Evolutionary conservation across 2,329 filamentous ascomycete genomes (phyloP).

Genomic region (Scleromitrula shiraiana): DNA sequence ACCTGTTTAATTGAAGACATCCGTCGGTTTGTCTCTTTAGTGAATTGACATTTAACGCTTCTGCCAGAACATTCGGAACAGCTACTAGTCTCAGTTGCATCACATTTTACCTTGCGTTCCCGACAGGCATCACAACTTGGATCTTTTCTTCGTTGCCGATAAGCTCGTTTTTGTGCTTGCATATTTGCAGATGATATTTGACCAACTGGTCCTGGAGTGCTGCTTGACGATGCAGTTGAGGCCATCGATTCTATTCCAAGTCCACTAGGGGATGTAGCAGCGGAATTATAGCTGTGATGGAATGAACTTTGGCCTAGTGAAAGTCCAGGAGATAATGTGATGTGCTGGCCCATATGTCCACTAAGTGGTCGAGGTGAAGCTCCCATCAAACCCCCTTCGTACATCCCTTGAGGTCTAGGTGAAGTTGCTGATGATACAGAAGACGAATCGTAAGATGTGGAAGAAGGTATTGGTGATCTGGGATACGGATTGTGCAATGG

Average conservation of each 20-base stretch:
- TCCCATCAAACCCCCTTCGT: slow-evolving; percentile 45
- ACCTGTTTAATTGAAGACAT: slow-evolving; percentile 99
- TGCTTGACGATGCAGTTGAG: slow-evolving; percentile 49
- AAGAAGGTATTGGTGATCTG: slow-evolving; percentile 54
- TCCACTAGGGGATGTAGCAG: slow-evolving; percentile 26
- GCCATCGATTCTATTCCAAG: slow-evolving; percentile 51
- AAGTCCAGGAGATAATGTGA: slow-evolving; percentile 44
- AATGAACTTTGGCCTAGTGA: slow-evolving; percentile 29
- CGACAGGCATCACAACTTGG: slow-evolving; percentile 95
- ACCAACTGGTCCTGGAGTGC: slow-evolving; percentile 42
- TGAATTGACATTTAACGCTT: slow-evolving; percentile 97
- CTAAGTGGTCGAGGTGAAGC: slow-evolving; percentile 42
- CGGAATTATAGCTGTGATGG: slow-evolving; percentile 24
- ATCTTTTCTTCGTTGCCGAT: slow-evolving; percentile 90
- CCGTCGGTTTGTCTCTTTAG: slow-evolving; percentile 93
- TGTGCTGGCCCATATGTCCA: slow-evolving; percentile 39
- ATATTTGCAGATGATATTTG: slow-evolving; percentile 37
- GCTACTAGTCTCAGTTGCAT: slow-evolving; percentile 91
- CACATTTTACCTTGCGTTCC: slow-evolving; percentile 80
- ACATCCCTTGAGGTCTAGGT: slow-evolving; percentile 45
- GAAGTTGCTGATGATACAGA: slow-evolving; percentile 56
- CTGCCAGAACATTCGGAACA: slow-evolving; percentile 96
- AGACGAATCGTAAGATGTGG: slow-evolving; percentile 55
- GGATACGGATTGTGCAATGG: slow-evolving; percentile 49
- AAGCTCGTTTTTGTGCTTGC: slow-evolving; percentile 83